Evolutionary conservation across 2,329 filamentous ascomycete species (phyloP).

Genomic region (Leptographium flavum): DNA sequence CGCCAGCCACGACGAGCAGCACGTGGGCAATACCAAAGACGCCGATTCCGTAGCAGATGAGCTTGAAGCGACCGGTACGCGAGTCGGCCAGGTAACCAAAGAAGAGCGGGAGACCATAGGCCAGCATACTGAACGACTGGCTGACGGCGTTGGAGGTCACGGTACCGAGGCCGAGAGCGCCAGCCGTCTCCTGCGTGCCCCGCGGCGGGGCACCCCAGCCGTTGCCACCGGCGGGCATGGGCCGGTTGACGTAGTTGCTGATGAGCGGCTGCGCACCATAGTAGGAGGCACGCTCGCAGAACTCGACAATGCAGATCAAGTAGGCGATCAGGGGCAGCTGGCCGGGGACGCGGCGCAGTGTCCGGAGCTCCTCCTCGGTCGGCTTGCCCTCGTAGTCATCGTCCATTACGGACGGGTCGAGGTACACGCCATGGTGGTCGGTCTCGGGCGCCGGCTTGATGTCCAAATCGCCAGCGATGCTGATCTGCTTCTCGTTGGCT

Average conservation of each 20-base stretch:
- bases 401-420: constrained; percentile 6
- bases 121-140: constrained; percentile 41
- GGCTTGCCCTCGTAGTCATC: constrained; percentile 29
- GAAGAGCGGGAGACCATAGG: constrained; percentile 41
- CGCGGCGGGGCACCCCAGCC: constrained; percentile 28
- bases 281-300: constrained; percentile 67
- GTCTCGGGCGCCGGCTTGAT: not conserved
- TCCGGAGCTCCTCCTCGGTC: constrained; percentile 46
- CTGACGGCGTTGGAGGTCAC: constrained; percentile 35
- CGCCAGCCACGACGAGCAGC: constrained; percentile 50
- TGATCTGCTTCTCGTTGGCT: not conserved
- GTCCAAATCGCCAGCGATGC: not conserved
- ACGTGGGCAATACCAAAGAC: constrained; percentile 54
- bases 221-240: constrained; percentile 37
- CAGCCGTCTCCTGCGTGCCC: constrained; percentile 32
- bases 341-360: constrained; percentile 49
- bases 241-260: constrained; percentile 49
- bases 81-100: constrained; percentile 49
- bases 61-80: constrained; percentile 54
- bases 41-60: constrained; percentile 55
- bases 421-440: not conserved
- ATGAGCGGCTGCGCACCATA: constrained; percentile 58
- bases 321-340: constrained; percentile 52
- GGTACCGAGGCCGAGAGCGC: constrained; percentile 44
- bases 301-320: constrained; percentile 57